Percentiles rank a stretch among this genome's conserved stretches.
These are phyloP conservation scores for Eucalyptus dawsonii DNA, from an alignment of 345 rosid genomes.

Conservation along the genomic window DNA sequence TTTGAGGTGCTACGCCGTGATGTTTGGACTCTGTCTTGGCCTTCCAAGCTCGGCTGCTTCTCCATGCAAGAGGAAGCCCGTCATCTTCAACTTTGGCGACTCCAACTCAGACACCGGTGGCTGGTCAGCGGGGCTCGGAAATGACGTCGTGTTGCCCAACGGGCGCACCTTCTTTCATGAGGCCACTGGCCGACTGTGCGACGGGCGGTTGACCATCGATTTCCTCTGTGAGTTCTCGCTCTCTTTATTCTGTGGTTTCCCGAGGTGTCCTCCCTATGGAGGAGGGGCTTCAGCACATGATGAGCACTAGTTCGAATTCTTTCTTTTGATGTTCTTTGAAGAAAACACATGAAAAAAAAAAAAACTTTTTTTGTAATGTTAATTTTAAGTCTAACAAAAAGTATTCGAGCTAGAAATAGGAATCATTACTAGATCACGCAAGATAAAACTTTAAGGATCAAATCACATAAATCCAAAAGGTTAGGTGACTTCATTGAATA, in stretches of 20 bases:
- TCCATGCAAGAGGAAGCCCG: constrained; percentile 12
- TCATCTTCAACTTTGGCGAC: constrained; percentile 37
- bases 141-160: not conserved
- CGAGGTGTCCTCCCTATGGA: too few relatives aligned
- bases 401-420: not conserved
- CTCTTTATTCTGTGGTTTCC: not conserved
- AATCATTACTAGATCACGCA: fast-evolving
- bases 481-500: not conserved
- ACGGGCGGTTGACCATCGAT: constrained; percentile 47
- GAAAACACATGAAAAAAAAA: not conserved
- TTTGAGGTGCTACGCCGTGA: not conserved
- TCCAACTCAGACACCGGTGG: constrained; percentile 47
- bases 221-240: constrained; percentile 26
- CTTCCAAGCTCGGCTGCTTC: constrained; percentile 1
- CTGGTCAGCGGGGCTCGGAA: constrained; percentile 11
- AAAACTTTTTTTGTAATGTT: not conserved
- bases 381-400: not conserved
- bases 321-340: not conserved
- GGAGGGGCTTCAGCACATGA: not conserved
- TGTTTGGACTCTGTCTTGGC: not conserved
- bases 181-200: not conserved
- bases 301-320: not conserved
- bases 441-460: too few relatives aligned
- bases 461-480: not conserved
- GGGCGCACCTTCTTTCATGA: not conserved